phyloP scores from a whole-genome alignment of 495 filamentous ascomycete species.

The Zalerion maritima region DNA sequence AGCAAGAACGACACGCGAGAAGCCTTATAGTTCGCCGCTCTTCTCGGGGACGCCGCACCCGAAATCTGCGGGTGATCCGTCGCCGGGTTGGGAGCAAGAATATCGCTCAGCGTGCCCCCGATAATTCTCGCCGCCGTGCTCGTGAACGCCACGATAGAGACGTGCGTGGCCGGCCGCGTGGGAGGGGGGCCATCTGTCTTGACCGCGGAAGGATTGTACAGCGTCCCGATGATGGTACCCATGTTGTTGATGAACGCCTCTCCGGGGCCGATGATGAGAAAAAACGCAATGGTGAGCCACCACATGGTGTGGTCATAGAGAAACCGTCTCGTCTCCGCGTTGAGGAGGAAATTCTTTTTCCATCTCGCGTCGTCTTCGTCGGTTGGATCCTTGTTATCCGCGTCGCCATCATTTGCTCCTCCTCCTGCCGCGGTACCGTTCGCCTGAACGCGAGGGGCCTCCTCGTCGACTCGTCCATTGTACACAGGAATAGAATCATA shows the following conservation, averaged over 20 bases:
- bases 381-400: slow-evolving; percentile 15
- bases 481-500: slow-evolving; percentile 29
- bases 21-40: too few species aligned
- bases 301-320: slow-evolving; percentile 86
- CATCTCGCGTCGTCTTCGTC: slow-evolving; percentile 44
- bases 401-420: slow-evolving; percentile 23
- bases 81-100: slow-evolving; percentile 57
- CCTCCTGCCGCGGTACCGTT: too few species aligned
- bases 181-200: too few species aligned
- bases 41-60: slow-evolving; percentile 20
- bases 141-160: slow-evolving; percentile 79
- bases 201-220: slow-evolving; percentile 46
- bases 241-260: slow-evolving; percentile 97
- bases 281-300: slow-evolving; percentile 81
- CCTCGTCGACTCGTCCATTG: slow-evolving; percentile 9
- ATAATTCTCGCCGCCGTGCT: slow-evolving; percentile 79
- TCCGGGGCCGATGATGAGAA: slow-evolving; percentile 83
- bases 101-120: slow-evolving; percentile 73
- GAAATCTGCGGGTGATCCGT: slow-evolving; percentile 25
- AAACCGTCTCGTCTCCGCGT: slow-evolving; percentile 72
- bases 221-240: slow-evolving; percentile 78
- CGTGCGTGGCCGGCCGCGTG: slow-evolving; percentile 69
- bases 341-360: slow-evolving; percentile 76
- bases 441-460: slow-evolving; percentile 16
- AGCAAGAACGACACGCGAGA: slow-evolving; percentile 74